Base-by-base conservation (phyloP, 345 rosid species). In the Gynandropsis gynandra region DNA sequence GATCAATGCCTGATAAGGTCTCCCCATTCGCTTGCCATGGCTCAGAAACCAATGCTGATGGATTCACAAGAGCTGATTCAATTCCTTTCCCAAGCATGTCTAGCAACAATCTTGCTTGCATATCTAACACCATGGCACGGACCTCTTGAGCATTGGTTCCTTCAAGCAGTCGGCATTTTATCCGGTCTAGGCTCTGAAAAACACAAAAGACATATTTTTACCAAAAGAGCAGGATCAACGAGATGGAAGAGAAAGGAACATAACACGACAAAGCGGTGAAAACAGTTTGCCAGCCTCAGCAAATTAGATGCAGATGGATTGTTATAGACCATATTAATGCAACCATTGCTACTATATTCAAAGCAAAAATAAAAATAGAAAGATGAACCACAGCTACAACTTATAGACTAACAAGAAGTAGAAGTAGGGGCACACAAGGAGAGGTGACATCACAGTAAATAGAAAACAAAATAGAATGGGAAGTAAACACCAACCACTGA, bases 51-150 rank as follows among this genome's bases (percentile, higher is more conserved):
- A 92, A 71, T 13, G 90, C 85, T 7, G 97, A 92, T 69, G 98
- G 95, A 66, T 88, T 88, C 63, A 85, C 64, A 68, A 93, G 76
- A 62, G 99, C 99, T 54, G 97, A 83, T 52, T 93, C 95, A 51
- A 93, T 93, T 67, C 99, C 99, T 78, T 85, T 93, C 48, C 99
- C 99, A 42, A 93, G 72, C 99, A 93, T 93, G 72, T 93, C 99
- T 56, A 88, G 78, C 59, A 93, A 72, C 76, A 93, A 59, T 70
- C 99, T 80, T 7, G 99, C 95, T 69, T 93, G 97, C 99, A 93
- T 93, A 64, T 93, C 99, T 53, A 93, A 72, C 65, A 93, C 99
- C 99, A 93, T 85, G 70, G 99, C 99, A 70, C 97, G 87, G 49
- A 88, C 97, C 76, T 93, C 99, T 71, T 93, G 99, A 56, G 97